Evolutionary conservation across 176 grass and related monocot species (phyloP), one percentile per base, ranked within the genome.

Genomic region (Aegilops umbellulata): DNA sequence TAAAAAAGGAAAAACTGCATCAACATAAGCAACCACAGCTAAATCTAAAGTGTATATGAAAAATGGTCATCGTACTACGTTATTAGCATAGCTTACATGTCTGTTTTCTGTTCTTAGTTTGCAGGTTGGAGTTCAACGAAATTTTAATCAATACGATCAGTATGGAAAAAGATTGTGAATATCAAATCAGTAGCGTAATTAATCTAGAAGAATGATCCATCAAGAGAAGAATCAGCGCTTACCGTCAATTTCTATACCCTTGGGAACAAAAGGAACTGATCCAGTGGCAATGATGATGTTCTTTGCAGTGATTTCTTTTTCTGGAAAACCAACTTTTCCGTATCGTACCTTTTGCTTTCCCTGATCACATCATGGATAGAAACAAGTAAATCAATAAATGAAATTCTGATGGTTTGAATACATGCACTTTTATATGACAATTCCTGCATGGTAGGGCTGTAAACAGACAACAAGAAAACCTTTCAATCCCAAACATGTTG

Each of bases 191-290:
- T 31, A 53, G 4, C 34, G 15, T 67, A 79, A 64, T 22, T 31
- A 39, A 81, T 84, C 78, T 34, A 88, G 49, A 63, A 83, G 81
- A 72, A 87, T 49, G 60, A 79, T 38, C 17, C 74, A 26, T 82
- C 38, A 31, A 76, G 68, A 42, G 26, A 90, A 69, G 39, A 67
- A 89, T 15, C 35, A 90, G 41, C 46, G 76, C 10, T 87, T 91
- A 98, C 96, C 91, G 86, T 95, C 93, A 92, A 98, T 69, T 92
- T 98, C 93, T 71, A 98, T 98, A 80, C 96, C 96, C 86, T 98
- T 94, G 12, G 96, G 96, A 81, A 95, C 93, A 90, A 98, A 95
- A 78, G 96, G 96, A 84, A 93, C 88, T 77, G 96, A 98, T 55
- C 93, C 93, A 73, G 93, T 98, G 23, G 93, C 93, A 86, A 98